Conservation (phyloP, 192 early-diverging fungal genomes). For the Coemansia sp. region DNA sequence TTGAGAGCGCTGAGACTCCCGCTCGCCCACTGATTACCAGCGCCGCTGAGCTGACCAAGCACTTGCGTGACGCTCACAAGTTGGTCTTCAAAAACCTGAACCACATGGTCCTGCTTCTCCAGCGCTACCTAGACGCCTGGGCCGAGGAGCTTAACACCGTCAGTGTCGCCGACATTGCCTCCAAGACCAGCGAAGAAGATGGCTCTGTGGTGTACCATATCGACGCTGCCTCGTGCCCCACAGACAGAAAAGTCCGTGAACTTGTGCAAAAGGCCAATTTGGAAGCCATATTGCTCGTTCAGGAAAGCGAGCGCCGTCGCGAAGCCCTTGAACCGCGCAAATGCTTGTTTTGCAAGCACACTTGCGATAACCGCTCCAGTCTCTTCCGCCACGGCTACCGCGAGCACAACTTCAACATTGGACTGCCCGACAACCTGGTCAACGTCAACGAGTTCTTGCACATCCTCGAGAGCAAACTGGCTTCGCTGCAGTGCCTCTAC, state of each 20-base stretch:
- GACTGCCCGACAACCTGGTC: slow-evolving; percentile 87
- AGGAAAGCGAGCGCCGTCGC: slow-evolving; percentile 70
- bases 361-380: slow-evolving; percentile 66
- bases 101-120: slow-evolving; percentile 76
- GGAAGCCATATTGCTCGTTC: slow-evolving; percentile 70
- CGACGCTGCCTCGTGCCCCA: slow-evolving; percentile 57
- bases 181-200: slow-evolving; percentile 16
- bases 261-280: slow-evolving; percentile 72
- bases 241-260: slow-evolving; percentile 71
- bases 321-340: slow-evolving; percentile 71
- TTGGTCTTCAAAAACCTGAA: slow-evolving; percentile 69
- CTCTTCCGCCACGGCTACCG: slow-evolving; percentile 88
- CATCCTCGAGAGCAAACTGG: slow-evolving; percentile 73
- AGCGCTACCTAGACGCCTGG: slow-evolving; percentile 77
- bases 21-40: slow-evolving; percentile 51
- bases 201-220: slow-evolving; percentile 42
- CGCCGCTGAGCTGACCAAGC: slow-evolving; percentile 65
- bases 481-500: slow-evolving; percentile 80
- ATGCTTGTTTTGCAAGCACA: slow-evolving; percentile 91
- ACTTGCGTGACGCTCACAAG: slow-evolving; percentile 67
- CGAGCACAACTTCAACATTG: slow-evolving; percentile 94
- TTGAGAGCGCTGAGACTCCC: not conserved
- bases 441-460: slow-evolving; percentile 79
- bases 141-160: slow-evolving; percentile 56
- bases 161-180: slow-evolving; percentile 9